These are phyloP conservation scores for Fusarium cicatricum DNA, from an alignment of 2,329 filamentous ascomycete genomes.

Conservation along the genomic window DNA sequence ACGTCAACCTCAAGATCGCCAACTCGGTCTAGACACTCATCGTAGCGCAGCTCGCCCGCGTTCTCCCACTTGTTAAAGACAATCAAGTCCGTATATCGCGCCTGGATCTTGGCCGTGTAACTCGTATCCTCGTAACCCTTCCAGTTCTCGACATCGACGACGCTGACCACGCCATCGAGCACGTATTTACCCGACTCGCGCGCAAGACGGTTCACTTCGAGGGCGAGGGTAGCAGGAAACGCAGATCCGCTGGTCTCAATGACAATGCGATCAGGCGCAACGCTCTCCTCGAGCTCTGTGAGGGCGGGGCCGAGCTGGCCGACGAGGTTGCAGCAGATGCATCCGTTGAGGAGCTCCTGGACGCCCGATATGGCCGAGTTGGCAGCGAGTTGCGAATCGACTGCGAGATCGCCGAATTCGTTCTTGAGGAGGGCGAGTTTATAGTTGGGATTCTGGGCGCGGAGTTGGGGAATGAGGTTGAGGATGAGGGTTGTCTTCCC, in stretches of 20 bases:
- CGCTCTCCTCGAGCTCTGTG: constrained; percentile 68
- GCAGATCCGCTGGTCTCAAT: constrained; percentile 93
- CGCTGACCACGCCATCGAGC: constrained; percentile 87
- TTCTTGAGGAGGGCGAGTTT: constrained; percentile 96
- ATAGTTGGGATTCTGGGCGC: constrained; percentile 75
- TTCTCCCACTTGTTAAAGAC: constrained; percentile 94
- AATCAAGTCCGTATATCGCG: constrained; percentile 87
- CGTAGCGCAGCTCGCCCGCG: constrained; percentile 76
- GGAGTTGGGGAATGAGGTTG: constrained; percentile 90
- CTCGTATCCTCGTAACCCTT: constrained; percentile 89
- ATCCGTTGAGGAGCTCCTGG: constrained; percentile 92
- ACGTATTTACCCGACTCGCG: constrained; percentile 74
- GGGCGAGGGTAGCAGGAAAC: constrained; percentile 86
- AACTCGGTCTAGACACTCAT: constrained; percentile 79
- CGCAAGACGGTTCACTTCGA: constrained; percentile 85
- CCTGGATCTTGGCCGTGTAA: constrained; percentile 88
- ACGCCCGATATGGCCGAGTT: constrained; percentile 87
- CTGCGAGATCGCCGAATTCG: constrained; percentile 93
- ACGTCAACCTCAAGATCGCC: constrained; percentile 83
- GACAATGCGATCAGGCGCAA: constrained; percentile 82
- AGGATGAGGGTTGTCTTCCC: constrained; percentile 97
- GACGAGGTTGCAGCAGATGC: constrained; percentile 98
- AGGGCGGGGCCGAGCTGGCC: constrained; percentile 87
- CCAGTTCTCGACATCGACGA: constrained; percentile 97
- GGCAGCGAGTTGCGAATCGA: constrained; percentile 91